These are phyloP conservation scores for Vigna radiata DNA, from an alignment of 306 rosid genomes.

Conservation along the genomic window DNA sequence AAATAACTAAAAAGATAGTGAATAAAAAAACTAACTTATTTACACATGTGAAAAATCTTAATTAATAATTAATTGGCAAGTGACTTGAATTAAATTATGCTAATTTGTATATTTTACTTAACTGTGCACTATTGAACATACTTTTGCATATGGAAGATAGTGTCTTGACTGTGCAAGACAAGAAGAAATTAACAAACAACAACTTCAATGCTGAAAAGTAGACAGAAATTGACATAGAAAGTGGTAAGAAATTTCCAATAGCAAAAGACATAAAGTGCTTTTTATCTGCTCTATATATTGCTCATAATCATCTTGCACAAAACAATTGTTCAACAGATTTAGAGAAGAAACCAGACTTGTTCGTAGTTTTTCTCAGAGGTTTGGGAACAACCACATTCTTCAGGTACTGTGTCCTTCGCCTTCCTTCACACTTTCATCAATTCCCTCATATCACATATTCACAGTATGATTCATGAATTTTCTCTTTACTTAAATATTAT, in stretches of 20 bases:
- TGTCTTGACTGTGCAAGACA: neutral
- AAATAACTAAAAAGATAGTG: too few species aligned
- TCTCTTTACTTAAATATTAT: too few species aligned
- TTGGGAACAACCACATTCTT: neutral
- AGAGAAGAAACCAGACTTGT: constrained; percentile 10
- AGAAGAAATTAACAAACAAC: constrained; percentile 33
- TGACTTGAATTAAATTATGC: too few species aligned
- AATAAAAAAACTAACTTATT: too few species aligned
- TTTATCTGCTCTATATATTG: constrained; percentile 38
- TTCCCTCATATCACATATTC: neutral
- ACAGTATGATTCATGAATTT: too few species aligned
- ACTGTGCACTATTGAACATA: neutral
- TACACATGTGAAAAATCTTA: too few species aligned
- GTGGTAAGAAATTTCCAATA: constrained; percentile 42
- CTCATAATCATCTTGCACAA: constrained; percentile 12
- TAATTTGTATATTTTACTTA: neutral
- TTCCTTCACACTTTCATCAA: constrained; percentile 17
- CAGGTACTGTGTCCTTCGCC: constrained; percentile 43
- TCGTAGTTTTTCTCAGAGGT: constrained; percentile 6
- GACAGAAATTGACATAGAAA: constrained; percentile 11
- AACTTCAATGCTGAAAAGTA: constrained; percentile 20
- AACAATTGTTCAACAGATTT: constrained; percentile 2
- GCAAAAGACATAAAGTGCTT: neutral
- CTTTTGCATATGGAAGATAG: neutral
- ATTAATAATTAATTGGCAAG: too few species aligned